phyloP scores from a whole-genome alignment of 805 yeast species.

The Suhomyces sp. region DNA sequence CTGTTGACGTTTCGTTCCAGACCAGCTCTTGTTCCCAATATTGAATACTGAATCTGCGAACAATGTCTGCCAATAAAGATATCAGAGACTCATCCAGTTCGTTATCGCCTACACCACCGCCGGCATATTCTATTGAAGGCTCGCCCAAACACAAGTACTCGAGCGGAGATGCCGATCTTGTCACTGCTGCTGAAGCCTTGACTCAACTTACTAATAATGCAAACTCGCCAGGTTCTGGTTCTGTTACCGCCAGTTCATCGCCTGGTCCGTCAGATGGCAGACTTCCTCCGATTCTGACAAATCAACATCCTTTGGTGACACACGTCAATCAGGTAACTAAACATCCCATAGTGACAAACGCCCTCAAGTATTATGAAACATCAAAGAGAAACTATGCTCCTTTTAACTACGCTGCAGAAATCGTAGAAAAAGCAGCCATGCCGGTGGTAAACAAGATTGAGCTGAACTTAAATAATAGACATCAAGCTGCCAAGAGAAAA shows the following conservation, averaged over 20 bases:
- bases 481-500: conserved; percentile 22
- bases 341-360: conserved; percentile 46
- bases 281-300: conserved; percentile 1
- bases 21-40: too few relatives aligned
- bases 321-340: conserved; percentile 36
- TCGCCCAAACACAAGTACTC: background rate
- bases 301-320: conserved; percentile 38
- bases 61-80: background rate
- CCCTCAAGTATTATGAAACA: conserved; percentile 46
- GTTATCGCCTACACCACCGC: conserved; percentile 1
- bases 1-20: too few relatives aligned
- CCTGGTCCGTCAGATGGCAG: conserved; percentile 1
- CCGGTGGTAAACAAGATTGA: conserved; percentile 52
- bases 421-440: conserved; percentile 53
- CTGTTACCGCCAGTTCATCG: conserved; percentile 3
- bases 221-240: conserved; percentile 15
- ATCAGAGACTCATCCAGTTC: background rate
- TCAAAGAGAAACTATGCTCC: conserved; percentile 46
- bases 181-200: conserved; percentile 41
- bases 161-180: conserved; percentile 22
- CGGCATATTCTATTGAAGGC: background rate
- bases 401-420: conserved; percentile 59
- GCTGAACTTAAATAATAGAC: conserved; percentile 41
- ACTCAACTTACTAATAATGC: conserved; percentile 30
- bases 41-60: too few relatives aligned